Evolutionary conservation across 208 protist genomes (phyloP).

Genomic region (Acanthamoeba lenticulata): DNA sequence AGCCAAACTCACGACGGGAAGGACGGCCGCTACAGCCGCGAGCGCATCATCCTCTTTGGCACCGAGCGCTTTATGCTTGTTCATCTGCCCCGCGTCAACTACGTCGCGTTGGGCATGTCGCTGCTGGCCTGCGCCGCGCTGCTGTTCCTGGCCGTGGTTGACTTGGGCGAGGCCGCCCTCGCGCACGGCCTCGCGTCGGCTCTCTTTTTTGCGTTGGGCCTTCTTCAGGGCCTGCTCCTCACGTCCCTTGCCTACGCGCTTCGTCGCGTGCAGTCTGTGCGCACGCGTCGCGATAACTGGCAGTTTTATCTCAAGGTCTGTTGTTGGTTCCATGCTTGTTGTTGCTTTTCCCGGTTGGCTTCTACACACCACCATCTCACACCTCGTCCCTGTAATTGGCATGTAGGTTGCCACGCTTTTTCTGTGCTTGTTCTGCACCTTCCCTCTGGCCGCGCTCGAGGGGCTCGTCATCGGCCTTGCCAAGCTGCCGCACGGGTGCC

Average conservation of each 20-base stretch:
- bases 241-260: not conserved
- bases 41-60: not conserved
- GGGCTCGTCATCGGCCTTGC: not conserved
- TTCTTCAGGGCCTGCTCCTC: not conserved
- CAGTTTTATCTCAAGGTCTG: not conserved
- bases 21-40: not conserved
- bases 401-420: not conserved
- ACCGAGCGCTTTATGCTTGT: not conserved
- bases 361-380: not conserved
- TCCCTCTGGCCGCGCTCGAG: not conserved
- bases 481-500: not conserved
- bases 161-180: not conserved
- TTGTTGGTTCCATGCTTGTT: too few relatives aligned
- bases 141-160: constrained; percentile 14
- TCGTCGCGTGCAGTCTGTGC: not conserved
- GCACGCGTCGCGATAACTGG: not conserved
- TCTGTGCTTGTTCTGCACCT: constrained; percentile 23
- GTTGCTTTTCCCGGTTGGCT: too few relatives aligned
- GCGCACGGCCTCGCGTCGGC: not conserved
- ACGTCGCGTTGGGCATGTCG: not conserved
- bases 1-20: not conserved
- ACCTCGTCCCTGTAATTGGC: not conserved
- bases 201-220: not conserved
- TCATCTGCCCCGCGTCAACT: not conserved
- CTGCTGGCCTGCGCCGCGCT: not conserved